Base-by-base conservation (phyloP, 2,329 filamentous ascomycete genomes). In the Cercospora citrullina region DNA sequence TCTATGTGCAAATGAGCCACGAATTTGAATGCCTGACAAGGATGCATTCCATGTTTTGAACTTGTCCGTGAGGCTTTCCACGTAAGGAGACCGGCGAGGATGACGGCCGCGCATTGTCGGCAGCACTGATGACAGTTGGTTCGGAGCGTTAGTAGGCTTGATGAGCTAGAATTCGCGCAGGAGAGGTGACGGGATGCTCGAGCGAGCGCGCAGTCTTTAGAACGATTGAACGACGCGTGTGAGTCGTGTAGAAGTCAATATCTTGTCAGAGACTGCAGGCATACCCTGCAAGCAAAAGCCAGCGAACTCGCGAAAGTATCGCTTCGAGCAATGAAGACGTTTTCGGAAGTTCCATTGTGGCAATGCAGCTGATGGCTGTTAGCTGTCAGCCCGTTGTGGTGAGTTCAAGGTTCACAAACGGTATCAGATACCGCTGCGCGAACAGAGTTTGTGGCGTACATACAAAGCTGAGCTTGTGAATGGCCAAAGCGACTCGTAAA, bases 11-110 rank as follows among this genome's bases (percentile, higher is more conserved):
- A 67, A 36, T 39, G 65, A 60, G 10, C 18, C 51, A n/a, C 65
- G 51, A 8, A 67, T 51, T 21, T 59, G 33, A n/a, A 67, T 30
- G 36, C 36, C 36, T 23, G 65, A 59, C 23, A 64, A 26, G 14
- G 53, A 28, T 12, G 28, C 18, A n/a, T 64, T 60, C 65, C 55
- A 67, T 4, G 65, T 12, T 39, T 67, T 60, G 55, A 67, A 60
- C n/a, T 55, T 67, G 26, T 67, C 65, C 14, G 55, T 63, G 18
- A 67, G 51, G 23, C 60, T 67, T 30, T 63, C 60, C 28, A 67
- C 62, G 10, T 51, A 64, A 14, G 48, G 48, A 16, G 62, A 57
- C 28, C 62, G 62, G 9, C n/a, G 30, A 2, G 21, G 31, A 4
- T 42, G 62, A 12, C 62, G 48, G 33, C 48, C 48, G 21, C 62